Conservation (phyloP, 192 early-diverging fungal genomes). For the Radiomyces spectabilis region DNA sequence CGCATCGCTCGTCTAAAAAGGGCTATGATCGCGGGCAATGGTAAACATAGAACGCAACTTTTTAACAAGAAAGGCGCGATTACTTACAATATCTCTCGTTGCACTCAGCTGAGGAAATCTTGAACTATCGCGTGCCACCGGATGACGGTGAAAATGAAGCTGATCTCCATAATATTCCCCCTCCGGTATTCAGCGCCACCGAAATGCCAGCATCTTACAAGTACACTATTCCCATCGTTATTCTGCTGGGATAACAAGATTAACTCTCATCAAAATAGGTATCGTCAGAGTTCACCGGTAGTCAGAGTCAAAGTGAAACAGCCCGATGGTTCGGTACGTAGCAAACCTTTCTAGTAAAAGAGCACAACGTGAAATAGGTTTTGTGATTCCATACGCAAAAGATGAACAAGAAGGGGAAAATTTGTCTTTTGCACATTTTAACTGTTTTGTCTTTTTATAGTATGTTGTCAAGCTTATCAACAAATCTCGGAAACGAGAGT, state of each 20-base stretch:
- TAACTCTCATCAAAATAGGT: slow-evolving; percentile 32
- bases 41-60: slow-evolving; percentile 23
- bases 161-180: slow-evolving; percentile 42
- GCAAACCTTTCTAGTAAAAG: no score
- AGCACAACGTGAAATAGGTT: no score
- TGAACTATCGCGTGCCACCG: slow-evolving; percentile 20
- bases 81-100: neutral
- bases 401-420: no score
- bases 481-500: slow-evolving; percentile 5
- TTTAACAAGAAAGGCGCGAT: neutral
- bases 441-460: no score
- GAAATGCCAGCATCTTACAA: slow-evolving; percentile 49
- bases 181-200: slow-evolving; percentile 44
- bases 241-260: no score
- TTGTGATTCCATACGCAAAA: no score
- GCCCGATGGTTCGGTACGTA: slow-evolving; percentile 35
- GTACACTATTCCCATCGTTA: slow-evolving; percentile 20
- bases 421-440: no score
- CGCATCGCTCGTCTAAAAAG: slow-evolving; percentile 37
- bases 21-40: slow-evolving; percentile 34
- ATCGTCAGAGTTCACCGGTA: slow-evolving; percentile 42
- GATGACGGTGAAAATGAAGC: slow-evolving; percentile 27
- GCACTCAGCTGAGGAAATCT: slow-evolving; percentile 33
- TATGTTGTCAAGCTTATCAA: no score
- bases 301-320: slow-evolving; percentile 37